Conservation (phyloP, 176 grass and related monocot species). For the Aechmea fasciata region DNA sequence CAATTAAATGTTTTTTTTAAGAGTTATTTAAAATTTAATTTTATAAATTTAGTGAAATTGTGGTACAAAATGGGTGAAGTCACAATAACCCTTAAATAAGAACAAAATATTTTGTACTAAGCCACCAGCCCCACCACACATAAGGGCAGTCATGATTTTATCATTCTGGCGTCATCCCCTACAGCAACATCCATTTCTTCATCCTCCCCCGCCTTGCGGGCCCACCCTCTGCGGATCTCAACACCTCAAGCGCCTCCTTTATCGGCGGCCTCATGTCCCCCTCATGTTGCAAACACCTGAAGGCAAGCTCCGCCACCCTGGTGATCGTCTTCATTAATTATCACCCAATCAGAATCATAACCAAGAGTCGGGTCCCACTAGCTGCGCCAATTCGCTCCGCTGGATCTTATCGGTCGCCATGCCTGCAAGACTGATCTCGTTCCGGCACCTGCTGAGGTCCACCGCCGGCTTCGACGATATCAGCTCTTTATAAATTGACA, state of each 20-base stretch:
- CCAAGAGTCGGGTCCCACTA: background rate
- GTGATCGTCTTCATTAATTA: background rate
- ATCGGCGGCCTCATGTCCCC: background rate
- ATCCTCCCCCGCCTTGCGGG: background rate
- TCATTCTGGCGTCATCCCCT: background rate
- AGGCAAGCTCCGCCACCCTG: background rate
- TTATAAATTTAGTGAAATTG: too few species aligned
- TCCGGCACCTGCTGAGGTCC: background rate
- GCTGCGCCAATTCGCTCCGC: background rate
- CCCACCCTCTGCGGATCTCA: background rate
- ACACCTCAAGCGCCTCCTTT: slow-evolving; percentile 1
- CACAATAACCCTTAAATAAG: too few species aligned
- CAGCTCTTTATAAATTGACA: background rate
- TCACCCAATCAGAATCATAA: background rate
- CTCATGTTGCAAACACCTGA: background rate
- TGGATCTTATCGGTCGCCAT: background rate
- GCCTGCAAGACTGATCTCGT: background rate
- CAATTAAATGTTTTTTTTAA: too few species aligned
- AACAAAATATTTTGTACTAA: too few species aligned
- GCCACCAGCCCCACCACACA: too few species aligned
- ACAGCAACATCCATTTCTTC: background rate
- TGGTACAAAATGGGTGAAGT: too few species aligned
- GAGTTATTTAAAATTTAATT: too few species aligned
- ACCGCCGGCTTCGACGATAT: background rate
- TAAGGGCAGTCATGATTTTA: too few species aligned